phyloP scores from a whole-genome alignment of 2,329 filamentous ascomycete genomes.

The Thelonectria rubi region DNA sequence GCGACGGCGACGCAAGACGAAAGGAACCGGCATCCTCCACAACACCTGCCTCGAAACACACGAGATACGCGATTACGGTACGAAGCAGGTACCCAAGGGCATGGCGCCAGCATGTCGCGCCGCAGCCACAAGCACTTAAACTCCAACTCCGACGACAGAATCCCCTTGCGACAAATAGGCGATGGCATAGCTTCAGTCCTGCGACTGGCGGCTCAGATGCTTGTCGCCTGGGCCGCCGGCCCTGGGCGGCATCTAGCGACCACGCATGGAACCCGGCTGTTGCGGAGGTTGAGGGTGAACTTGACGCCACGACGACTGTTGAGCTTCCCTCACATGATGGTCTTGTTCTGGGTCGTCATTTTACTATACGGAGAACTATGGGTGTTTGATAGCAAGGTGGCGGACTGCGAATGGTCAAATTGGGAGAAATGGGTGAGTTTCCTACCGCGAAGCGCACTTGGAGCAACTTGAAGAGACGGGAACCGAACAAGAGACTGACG shows the following conservation, averaged over 20 bases:
- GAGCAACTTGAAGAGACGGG: not conserved
- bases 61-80: not conserved
- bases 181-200: constrained; percentile 36
- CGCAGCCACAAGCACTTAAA: constrained; percentile 34
- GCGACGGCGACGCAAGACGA: constrained; percentile 4
- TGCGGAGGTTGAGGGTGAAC: constrained; percentile 51
- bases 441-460: not conserved
- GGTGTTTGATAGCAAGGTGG: constrained; percentile 76
- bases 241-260: constrained; percentile 51
- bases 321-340: constrained; percentile 73
- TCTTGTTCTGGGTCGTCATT: constrained; percentile 77
- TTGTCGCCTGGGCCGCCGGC: constrained; percentile 55
- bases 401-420: constrained; percentile 79
- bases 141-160: constrained; percentile 22
- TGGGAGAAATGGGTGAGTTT: constrained; percentile 91
- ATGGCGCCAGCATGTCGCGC: constrained; percentile 46
- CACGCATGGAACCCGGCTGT: constrained; percentile 41
- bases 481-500: constrained; percentile 31
- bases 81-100: constrained; percentile 26
- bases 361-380: constrained; percentile 87
- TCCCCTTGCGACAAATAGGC: constrained; percentile 33
- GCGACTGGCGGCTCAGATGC: constrained; percentile 41
- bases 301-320: constrained; percentile 61
- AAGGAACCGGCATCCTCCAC: not conserved
- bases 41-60: not conserved